Base-by-base conservation (phyloP, 2,329 filamentous ascomycete species). In the Thermomyces lanuginosus region DNA sequence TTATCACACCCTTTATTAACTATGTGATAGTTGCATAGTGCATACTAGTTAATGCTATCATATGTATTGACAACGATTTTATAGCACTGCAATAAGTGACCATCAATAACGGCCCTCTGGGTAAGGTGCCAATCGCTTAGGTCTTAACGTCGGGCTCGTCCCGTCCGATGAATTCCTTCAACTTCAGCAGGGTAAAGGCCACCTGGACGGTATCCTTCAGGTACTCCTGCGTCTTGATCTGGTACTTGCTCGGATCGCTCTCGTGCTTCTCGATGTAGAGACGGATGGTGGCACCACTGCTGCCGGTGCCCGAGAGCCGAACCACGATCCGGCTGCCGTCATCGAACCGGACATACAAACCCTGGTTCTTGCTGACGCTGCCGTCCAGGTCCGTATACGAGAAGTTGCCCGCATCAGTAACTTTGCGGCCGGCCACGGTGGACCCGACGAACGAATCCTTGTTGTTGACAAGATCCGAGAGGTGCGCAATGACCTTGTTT, bases 311-410 rank as follows among this genome's bases (percentile, higher is more conserved):
- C 1, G 86, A 95, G 33, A 98, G 66, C 44, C 89, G 79, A 32
- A 95, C 83, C 27, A 98, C 83, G 34, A 95, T 86, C 41, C 89
- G 78, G 61, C 81, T 92, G 36, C 86, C 86, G 32, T 91, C 84
- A 29, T 83, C 82, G 58, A 95, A 95, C 56, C 80, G 79, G 52
- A 84, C 79, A 50, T 80, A 98, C 42, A 98, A 73, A 39, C 89
- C 89, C 63, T 98, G 89, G 64, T 93, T 91, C 51, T 83, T 81
- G 47, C 82, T 78, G 29, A 95, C 81, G 39, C 82, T 92, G 35
- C 86, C 89, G 47, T 98, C 89, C n/a, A 98, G 74, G 49, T 98
- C 89, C 6, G 82, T 95, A 69, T 98, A 98, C 16, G 81, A 82
- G 58, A 98, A 98, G 67, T 98, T 84, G 39, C 84, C 89, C 5